Evolutionary conservation across 306 rosid genomes (phyloP).

Genomic region (Begonia masoniana): DNA sequence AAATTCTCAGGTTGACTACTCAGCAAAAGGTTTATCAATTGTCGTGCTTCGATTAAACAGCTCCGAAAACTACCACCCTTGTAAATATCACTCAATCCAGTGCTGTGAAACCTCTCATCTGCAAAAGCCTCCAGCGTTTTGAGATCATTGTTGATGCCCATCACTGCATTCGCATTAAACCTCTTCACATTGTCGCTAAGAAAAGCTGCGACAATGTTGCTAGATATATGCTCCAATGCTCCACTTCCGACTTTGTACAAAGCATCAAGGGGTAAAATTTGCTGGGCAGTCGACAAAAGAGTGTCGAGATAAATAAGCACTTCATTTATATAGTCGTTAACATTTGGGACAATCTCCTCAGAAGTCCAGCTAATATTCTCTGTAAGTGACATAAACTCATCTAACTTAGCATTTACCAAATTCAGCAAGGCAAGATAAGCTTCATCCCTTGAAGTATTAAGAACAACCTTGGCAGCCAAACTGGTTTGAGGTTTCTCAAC

Average conservation of each 20-base stretch:
- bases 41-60: conserved; percentile 64
- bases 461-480: conserved; percentile 69
- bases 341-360: conserved; percentile 49
- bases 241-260: conserved; percentile 65
- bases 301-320: conserved; percentile 70
- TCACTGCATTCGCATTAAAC: conserved; percentile 60
- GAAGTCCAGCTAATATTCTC: conserved; percentile 57
- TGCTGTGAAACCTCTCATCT: conserved; percentile 51
- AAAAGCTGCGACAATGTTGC: conserved; percentile 53
- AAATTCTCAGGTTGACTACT: conserved; percentile 95
- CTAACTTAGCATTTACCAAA: conserved; percentile 52
- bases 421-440: conserved; percentile 51
- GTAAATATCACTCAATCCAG: conserved; percentile 61
- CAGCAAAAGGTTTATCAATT: conserved; percentile 59
- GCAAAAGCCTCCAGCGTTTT: conserved; percentile 56
- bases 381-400: conserved; percentile 60
- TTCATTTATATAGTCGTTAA: conserved; percentile 67
- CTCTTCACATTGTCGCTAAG: conserved; percentile 65
- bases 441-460: conserved; percentile 63
- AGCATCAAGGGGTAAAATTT: conserved; percentile 75
- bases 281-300: conserved; percentile 76
- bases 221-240: conserved; percentile 74
- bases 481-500: conserved; percentile 51
- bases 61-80: conserved; percentile 39
- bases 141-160: conserved; percentile 43